Evolutionary conservation across 1,284 basidiomycete genomes (phyloP).

Genomic region (Sporisorium iseilematis-ciliati): DNA sequence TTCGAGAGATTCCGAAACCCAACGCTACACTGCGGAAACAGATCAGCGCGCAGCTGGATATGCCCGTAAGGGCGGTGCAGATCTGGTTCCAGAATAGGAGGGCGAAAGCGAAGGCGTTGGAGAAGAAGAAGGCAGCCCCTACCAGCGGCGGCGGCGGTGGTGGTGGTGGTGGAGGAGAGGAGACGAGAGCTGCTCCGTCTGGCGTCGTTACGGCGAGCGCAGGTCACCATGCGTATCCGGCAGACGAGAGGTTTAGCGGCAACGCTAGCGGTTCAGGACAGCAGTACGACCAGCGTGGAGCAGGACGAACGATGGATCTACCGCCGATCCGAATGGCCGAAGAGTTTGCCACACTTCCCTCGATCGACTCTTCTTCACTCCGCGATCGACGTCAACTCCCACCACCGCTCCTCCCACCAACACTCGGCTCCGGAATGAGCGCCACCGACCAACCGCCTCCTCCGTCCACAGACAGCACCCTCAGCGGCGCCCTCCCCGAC

Average conservation of each 20-base stretch:
- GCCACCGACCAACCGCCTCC: neutral
- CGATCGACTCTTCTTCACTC: neutral
- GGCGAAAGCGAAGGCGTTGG: constrained; percentile 60
- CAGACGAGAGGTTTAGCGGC: constrained; percentile 6
- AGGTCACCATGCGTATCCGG: constrained; percentile 7
- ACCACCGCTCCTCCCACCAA: neutral
- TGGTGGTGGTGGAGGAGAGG: neutral
- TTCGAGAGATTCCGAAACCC: constrained; percentile 59
- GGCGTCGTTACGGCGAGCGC: neutral
- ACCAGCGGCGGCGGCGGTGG: neutral
- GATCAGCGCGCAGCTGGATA: constrained; percentile 58
- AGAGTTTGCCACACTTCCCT: neutral
- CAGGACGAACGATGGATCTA: constrained; percentile 16
- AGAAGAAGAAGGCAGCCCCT: constrained; percentile 32
- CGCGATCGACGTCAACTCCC: neutral
- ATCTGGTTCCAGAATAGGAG: constrained; percentile 64
- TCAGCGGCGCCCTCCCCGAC: neutral
- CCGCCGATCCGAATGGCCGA: constrained; percentile 26
- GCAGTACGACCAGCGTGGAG: constrained; percentile 4
- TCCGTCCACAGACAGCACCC: neutral
- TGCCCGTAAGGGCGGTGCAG: constrained; percentile 59
- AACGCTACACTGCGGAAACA: constrained; percentile 55
- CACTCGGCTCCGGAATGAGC: neutral
- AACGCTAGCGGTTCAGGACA: neutral
- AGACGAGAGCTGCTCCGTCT: neutral